Evolutionary conservation across 2,329 filamentous ascomycete species (phyloP).

Genomic region (Ophiosphaerella narmari): DNA sequence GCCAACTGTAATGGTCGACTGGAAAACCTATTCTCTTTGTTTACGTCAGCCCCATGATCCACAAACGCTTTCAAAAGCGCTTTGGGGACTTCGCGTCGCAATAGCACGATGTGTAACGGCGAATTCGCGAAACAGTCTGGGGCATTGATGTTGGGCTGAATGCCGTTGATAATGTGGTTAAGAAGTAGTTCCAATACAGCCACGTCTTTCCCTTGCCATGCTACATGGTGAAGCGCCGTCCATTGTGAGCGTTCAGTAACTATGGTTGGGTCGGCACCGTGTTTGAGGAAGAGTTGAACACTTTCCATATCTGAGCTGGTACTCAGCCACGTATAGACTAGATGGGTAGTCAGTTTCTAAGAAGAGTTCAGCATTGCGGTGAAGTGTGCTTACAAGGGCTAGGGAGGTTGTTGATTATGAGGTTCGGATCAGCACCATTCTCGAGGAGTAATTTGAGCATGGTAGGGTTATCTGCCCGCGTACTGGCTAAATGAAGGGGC

Average conservation of each 20-base stretch:
- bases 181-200: neutral
- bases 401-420: neutral
- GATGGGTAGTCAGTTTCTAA: neutral
- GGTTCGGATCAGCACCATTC: neutral
- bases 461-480: neutral
- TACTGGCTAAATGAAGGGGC: neutral
- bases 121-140: neutral
- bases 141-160: neutral
- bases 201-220: neutral
- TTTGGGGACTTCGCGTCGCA: neutral
- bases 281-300: neutral
- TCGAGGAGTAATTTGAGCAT: neutral
- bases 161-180: neutral
- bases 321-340: neutral
- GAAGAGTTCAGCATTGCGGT: neutral
- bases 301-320: neutral
- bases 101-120: neutral
- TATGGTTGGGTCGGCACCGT: neutral
- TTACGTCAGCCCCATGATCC: neutral
- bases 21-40: neutral
- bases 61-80: neutral
- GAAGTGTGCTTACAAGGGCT: neutral
- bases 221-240: neutral
- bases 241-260: neutral
- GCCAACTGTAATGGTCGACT: neutral